Conservation (phyloP, 495 filamentous ascomycete species). For the Neurospora sp. region DNA sequence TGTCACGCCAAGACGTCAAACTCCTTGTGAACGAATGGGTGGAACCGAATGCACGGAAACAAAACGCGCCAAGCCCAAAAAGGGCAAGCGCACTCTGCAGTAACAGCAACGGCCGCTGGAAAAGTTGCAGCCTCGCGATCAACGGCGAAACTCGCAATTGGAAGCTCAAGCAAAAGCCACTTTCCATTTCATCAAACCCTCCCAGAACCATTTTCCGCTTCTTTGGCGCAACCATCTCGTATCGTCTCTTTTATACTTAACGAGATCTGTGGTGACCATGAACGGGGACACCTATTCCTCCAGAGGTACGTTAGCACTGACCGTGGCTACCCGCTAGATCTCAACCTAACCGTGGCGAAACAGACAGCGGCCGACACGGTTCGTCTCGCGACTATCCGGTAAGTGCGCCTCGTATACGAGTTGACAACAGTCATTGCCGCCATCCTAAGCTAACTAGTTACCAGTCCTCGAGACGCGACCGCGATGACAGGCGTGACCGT, state of each 20-base stretch:
- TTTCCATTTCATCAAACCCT: not conserved
- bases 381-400: constrained; percentile 66
- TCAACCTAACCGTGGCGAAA: constrained; percentile 18
- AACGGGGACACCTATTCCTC: constrained; percentile 81
- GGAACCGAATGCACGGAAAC: not conserved
- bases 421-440: not conserved
- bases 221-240: constrained; percentile 3
- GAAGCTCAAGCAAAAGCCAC: constrained; percentile 1
- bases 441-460: not conserved
- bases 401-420: constrained; percentile 16
- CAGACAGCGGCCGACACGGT: constrained; percentile 54
- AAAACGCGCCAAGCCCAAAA: constrained; percentile 8
- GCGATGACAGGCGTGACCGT: constrained; percentile 39
- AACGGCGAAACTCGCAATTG: not conserved
- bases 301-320: constrained; percentile 48
- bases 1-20: not conserved
- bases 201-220: not conserved
- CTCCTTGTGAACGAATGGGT: not conserved
- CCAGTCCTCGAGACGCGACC: constrained; percentile 28
- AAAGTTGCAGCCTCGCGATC: constrained; percentile 33
- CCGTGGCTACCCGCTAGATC: constrained; percentile 5
- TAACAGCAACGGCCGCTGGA: constrained; percentile 1
- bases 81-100: constrained; percentile 3
- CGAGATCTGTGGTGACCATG: constrained; percentile 44
- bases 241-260: constrained; percentile 2